Evolutionary conservation across 208 protist species (phyloP).

Genomic region (Acanthamoeba royreba): DNA sequence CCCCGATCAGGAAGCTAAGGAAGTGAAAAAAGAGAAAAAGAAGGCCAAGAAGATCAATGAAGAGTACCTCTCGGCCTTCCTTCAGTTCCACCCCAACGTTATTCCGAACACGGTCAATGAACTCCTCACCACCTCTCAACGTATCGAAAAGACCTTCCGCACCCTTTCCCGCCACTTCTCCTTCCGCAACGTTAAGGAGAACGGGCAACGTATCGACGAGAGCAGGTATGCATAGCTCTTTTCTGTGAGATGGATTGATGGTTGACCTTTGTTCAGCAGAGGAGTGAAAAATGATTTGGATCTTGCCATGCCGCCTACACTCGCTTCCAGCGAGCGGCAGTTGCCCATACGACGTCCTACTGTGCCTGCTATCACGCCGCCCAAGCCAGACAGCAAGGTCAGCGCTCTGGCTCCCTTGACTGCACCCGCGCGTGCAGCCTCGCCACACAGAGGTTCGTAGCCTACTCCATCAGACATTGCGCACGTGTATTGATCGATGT

Average conservation of each 20-base stretch:
- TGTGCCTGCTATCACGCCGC: neutral
- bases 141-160: slow-evolving; percentile 34
- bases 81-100: slow-evolving; percentile 32
- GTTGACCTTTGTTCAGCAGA: neutral
- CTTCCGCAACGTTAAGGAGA: neutral
- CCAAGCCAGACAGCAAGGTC: neutral
- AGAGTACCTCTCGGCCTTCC: neutral
- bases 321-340: neutral
- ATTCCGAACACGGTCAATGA: slow-evolving; percentile 7
- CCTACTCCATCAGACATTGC: no score
- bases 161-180: slow-evolving; percentile 38
- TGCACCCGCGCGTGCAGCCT: neutral
- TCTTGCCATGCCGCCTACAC: neutral
- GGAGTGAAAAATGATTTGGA: neutral
- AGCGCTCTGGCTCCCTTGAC: neutral
- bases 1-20: neutral
- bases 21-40: neutral
- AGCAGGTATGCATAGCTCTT: neutral
- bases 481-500: no score
- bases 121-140: slow-evolving; percentile 1
- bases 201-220: neutral
- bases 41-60: neutral
- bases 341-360: neutral
- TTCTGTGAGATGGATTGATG: no score
- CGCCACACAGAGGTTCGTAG: no score